Evolutionary conservation across 352 stramenopile genomes (phyloP).

Genomic region (Globisporangium irregulare): DNA sequence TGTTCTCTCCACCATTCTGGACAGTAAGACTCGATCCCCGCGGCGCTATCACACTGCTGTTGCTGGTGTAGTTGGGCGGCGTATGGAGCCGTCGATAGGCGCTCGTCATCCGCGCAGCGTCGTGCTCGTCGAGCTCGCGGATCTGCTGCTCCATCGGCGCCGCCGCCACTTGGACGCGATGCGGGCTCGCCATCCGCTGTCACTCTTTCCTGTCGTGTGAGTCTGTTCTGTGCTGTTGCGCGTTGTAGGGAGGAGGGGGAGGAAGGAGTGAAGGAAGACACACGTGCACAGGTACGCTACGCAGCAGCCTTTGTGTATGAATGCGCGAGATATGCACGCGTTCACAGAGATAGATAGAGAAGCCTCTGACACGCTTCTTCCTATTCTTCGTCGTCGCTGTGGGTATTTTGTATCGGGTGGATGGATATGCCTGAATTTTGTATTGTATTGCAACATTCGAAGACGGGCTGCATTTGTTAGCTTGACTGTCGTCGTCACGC

Average conservation of each 20-base stretch:
- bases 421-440: neutral
- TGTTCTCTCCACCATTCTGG: neutral
- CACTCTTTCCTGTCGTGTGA: no score
- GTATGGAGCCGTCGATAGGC: constrained; percentile 12
- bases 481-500: neutral
- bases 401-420: neutral
- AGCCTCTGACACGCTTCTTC: neutral
- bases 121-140: constrained; percentile 16
- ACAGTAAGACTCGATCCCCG: neutral
- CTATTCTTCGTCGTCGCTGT: neutral
- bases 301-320: neutral
- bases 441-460: neutral
- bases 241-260: no score
- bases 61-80: constrained; percentile 12
- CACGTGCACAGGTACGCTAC: neutral
- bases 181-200: constrained; percentile 5
- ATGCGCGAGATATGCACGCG: neutral
- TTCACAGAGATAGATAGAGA: neutral
- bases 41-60: neutral
- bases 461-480: neutral
- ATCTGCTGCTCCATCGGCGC: constrained; percentile 25
- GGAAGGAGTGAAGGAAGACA: neutral
- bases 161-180: constrained; percentile 19
- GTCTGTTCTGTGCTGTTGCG: neutral
- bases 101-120: constrained; percentile 5